Evolutionary conservation across 2,329 filamentous ascomycete species (phyloP).

Genomic region (Sclerotinia trifoliorum): DNA sequence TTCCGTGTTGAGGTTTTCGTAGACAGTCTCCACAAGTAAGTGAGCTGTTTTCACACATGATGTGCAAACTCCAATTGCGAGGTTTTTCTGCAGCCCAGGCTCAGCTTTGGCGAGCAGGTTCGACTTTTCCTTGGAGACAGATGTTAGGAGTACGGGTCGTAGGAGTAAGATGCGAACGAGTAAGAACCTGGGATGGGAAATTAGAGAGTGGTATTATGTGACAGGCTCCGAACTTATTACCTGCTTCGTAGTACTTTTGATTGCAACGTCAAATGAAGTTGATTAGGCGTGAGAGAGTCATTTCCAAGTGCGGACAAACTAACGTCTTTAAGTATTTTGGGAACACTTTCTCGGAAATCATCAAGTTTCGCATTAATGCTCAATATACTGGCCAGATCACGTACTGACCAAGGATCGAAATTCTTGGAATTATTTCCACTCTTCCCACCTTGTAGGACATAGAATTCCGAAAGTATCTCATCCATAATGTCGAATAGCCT

Average conservation of each 20-base stretch:
- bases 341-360: conserved; percentile 23
- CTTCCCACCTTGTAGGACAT: conserved; percentile 20
- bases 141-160: conserved; percentile 1
- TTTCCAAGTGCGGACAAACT: not conserved
- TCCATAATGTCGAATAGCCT: conserved; percentile 31
- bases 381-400: conserved; percentile 22
- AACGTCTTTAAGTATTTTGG: conserved; percentile 23
- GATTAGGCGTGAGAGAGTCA: not conserved
- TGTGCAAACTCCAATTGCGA: conserved; percentile 23
- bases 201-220: not conserved
- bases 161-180: conserved; percentile 19
- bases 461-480: conserved; percentile 26
- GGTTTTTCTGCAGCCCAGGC: not conserved
- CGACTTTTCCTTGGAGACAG: conserved; percentile 1
- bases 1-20: conserved; percentile 18
- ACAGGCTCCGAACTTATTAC: conserved; percentile 10
- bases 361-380: conserved; percentile 28
- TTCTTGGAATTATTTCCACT: not conserved
- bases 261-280: conserved; percentile 24
- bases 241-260: conserved; percentile 25
- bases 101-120: not conserved
- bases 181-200: not conserved
- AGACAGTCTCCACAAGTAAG: conserved; percentile 22
- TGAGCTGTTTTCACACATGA: conserved; percentile 28
- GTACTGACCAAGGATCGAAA: conserved; percentile 11